Evolutionary conservation across 805 yeast genomes (phyloP).

Genomic region (Barnettozyma salicaria): DNA sequence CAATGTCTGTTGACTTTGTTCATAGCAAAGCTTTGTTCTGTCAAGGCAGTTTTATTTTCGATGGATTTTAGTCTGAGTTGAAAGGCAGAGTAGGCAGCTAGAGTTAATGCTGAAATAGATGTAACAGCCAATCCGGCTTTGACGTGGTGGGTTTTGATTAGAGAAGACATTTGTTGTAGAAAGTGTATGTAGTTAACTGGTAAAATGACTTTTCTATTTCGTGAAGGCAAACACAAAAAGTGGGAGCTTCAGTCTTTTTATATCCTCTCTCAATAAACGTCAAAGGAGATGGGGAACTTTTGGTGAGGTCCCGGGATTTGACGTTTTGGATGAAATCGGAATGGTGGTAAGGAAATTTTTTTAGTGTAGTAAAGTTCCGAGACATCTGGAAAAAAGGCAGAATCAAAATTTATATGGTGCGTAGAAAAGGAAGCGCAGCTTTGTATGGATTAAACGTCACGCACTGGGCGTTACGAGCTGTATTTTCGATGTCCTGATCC

Average conservation of each 20-base stretch:
- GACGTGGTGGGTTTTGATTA: constrained; percentile 5
- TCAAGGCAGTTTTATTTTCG: constrained; percentile 20
- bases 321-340: too few relatives aligned
- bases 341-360: too few relatives aligned
- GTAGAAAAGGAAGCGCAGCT: too few relatives aligned
- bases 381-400: neutral
- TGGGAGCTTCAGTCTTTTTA: constrained; percentile 1
- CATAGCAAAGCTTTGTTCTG: constrained; percentile 9
- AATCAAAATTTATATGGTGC: neutral
- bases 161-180: neutral
- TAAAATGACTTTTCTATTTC: too few relatives aligned
- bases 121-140: constrained; percentile 9
- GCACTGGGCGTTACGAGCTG: too few relatives aligned
- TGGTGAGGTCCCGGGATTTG: constrained; percentile 1
- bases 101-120: constrained; percentile 18
- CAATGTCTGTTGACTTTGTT: constrained; percentile 12
- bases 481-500: too few relatives aligned
- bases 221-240: neutral
- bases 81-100: constrained; percentile 21
- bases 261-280: neutral
- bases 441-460: too few relatives aligned
- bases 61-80: constrained; percentile 20
- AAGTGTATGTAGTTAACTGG: too few relatives aligned
- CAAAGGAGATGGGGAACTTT: too few relatives aligned
- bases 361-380: too few relatives aligned